Conservation (phyloP, 225 moss, liverwort and hornwort genomes). For the Pseudisothecium myosuroides region DNA sequence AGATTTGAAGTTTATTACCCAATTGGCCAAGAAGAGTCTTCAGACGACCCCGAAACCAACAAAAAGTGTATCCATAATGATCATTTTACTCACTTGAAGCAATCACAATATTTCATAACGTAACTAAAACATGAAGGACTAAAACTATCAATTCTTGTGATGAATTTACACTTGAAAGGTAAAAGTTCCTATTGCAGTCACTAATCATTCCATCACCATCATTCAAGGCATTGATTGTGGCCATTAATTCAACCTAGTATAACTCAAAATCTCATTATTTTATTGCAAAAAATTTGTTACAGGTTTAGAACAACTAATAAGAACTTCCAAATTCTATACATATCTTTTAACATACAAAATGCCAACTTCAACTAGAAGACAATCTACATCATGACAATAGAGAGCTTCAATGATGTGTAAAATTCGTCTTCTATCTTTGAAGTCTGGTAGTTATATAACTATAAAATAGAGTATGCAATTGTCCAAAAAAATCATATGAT, state of each 20-base stretch:
- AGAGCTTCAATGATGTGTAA: too few relatives aligned
- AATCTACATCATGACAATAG: too few relatives aligned
- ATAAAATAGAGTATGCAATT: too few relatives aligned
- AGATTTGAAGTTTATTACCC: not conserved
- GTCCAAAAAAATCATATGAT: too few relatives aligned
- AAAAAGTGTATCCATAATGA: not conserved
- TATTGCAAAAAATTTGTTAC: not conserved
- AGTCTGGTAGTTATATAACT: too few relatives aligned
- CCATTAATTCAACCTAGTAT: not conserved
- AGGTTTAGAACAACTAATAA: too few relatives aligned
- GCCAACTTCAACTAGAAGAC: too few relatives aligned
- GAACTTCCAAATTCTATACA: too few relatives aligned
- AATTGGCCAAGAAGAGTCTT: fast-evolving
- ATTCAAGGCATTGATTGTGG: not conserved
- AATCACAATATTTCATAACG: not conserved
- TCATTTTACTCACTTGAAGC: not conserved
- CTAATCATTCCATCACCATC: not conserved
- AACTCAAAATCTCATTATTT: not conserved
- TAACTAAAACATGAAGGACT: too few relatives aligned
- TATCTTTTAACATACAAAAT: too few relatives aligned
- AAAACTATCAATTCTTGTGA: too few relatives aligned
- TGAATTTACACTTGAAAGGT: not conserved
- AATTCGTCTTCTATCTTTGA: too few relatives aligned
- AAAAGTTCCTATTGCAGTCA: not conserved
- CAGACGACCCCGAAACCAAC: not conserved